Evolutionary conservation across 164 flowering plant genomes (phyloP).

Genomic region (Aristolochia contorta): DNA sequence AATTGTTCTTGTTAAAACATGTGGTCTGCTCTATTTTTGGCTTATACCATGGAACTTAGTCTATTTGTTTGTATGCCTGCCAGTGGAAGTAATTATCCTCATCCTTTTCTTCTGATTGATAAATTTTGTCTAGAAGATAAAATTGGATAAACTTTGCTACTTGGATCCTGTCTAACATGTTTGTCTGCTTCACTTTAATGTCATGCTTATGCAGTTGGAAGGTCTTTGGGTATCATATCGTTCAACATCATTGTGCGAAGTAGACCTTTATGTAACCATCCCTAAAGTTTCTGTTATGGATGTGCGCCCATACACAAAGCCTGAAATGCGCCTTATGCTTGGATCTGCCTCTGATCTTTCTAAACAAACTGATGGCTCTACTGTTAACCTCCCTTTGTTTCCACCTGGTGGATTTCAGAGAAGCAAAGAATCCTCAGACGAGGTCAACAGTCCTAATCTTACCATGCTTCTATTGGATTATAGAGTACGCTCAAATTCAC

Average conservation of each 20-base stretch:
- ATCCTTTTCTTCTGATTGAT: background rate
- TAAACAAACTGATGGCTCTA: conserved; percentile 31
- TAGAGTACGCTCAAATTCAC: conserved; percentile 62
- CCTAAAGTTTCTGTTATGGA: conserved; percentile 77
- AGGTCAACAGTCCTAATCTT: conserved; percentile 42
- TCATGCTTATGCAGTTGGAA: conserved; percentile 63
- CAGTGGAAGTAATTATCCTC: background rate
- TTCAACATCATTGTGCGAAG: conserved; percentile 80
- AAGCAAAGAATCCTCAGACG: conserved; percentile 23
- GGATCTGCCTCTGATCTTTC: conserved; percentile 75
- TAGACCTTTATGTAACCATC: conserved; percentile 86
- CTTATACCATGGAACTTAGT: no score
- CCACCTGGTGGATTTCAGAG: conserved; percentile 17
- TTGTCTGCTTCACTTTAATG: background rate
- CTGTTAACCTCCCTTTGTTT: conserved; percentile 25
- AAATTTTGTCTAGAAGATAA: background rate
- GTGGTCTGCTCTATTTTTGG: no score
- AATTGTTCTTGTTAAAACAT: no score
- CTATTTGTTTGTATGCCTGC: no score
- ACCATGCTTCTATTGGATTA: conserved; percentile 93
- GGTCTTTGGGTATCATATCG: conserved; percentile 96
- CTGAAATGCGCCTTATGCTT: conserved; percentile 98
- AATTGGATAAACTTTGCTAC: background rate
- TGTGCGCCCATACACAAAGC: conserved; percentile 71
- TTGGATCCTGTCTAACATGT: background rate